Conservation (phyloP, 768 basidiomycete genomes). For the Kondoa malvinella region DNA sequence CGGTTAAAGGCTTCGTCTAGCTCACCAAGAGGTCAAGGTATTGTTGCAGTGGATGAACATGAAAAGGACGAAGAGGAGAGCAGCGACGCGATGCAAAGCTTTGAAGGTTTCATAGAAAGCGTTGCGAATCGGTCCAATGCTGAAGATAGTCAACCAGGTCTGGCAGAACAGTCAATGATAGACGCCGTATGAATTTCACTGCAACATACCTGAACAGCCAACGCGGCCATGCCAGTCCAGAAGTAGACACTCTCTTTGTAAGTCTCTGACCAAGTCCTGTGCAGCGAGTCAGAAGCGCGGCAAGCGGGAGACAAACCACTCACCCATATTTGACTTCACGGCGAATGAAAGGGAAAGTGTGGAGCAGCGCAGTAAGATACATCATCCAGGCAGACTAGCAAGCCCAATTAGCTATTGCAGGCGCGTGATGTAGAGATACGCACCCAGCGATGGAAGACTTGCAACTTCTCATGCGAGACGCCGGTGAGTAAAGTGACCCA, state of each 20-base stretch:
- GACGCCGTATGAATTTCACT: not conserved
- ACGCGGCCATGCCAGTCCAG: not conserved
- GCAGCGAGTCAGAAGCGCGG: no score
- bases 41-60: not conserved
- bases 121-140: not conserved
- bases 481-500: conserved; percentile 26
- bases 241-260: not conserved
- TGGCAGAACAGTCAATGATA: not conserved
- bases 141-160: not conserved
- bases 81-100: not conserved
- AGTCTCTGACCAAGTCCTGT: not conserved
- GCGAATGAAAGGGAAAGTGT: not conserved
- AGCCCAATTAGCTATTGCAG: not conserved
- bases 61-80: not conserved
- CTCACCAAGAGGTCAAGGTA: not conserved
- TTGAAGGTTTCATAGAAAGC: not conserved
- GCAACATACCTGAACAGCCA: not conserved
- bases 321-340: not conserved
- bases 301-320: no score
- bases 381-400: not conserved
- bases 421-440: not conserved
- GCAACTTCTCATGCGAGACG: conserved; percentile 30
- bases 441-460: conserved; percentile 26
- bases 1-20: not conserved
- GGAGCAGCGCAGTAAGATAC: not conserved